Evolutionary conservation across 1,139 yeast genomes (phyloP).

Genomic region (Geotrichum reessii): DNA sequence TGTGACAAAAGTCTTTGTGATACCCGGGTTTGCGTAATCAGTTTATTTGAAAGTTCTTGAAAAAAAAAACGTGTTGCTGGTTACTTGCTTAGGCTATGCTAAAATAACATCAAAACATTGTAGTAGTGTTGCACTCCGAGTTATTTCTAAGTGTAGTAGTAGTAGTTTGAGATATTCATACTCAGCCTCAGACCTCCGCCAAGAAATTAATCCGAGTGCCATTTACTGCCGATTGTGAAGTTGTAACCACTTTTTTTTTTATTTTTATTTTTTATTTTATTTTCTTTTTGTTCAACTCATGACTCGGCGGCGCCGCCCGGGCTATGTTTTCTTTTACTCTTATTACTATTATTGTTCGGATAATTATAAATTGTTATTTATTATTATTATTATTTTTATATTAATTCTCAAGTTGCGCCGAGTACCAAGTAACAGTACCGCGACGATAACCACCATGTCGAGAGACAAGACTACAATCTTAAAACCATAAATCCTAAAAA

Average conservation of each 20-base stretch:
- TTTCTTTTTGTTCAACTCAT: no score
- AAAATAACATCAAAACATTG: not conserved
- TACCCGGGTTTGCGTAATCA: not conserved
- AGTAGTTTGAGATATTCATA: not conserved
- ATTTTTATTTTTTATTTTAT: no score
- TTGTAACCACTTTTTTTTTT: not conserved
- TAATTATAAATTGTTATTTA: no score
- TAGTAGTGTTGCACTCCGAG: not conserved
- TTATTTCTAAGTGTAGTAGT: not conserved
- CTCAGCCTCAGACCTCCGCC: not conserved
- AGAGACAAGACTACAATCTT: not conserved
- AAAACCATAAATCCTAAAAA: not conserved
- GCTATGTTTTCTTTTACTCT: not conserved
- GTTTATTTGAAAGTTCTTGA: not conserved
- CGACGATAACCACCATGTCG: not conserved
- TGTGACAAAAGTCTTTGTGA: not conserved
- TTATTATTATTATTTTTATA: not conserved
- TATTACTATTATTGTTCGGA: not conserved
- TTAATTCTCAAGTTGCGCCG: not conserved
- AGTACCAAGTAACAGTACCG: not conserved
- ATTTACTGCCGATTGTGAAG: not conserved
- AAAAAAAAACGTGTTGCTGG: not conserved
- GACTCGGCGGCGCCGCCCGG: no score
- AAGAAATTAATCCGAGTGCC: not conserved
- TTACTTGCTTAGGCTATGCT: not conserved